Conservation (phyloP, 441 rosid genomes). For the Kokia cookei region DNA sequence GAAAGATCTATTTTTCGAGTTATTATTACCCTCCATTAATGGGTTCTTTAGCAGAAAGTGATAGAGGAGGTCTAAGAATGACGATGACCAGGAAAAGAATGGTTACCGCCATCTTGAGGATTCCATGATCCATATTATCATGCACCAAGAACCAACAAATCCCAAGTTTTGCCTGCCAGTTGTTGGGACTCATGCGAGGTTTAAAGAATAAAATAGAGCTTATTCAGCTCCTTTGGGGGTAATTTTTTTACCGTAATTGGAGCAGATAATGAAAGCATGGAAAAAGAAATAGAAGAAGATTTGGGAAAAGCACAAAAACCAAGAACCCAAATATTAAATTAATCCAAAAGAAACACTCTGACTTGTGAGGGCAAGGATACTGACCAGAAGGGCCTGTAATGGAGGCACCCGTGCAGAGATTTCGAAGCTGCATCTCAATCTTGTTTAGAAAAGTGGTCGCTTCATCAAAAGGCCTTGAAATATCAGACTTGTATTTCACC, state of each 20-base stretch:
- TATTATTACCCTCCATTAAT: constrained; percentile 12
- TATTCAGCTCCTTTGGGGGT: background rate
- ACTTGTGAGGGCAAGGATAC: background rate
- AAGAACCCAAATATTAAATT: constrained; percentile 13
- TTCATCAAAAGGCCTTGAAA: constrained; percentile 81
- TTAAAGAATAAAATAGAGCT: constrained; percentile 1
- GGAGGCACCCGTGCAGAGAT: constrained; percentile 59
- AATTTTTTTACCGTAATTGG: background rate
- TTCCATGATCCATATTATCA: constrained; percentile 7
- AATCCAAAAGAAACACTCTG: constrained; percentile 1
- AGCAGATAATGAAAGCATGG: constrained; percentile 12
- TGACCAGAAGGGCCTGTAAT: constrained; percentile 43
- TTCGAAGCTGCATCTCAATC: constrained; percentile 81
- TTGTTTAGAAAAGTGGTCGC: constrained; percentile 70
- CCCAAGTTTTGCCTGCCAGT: constrained; percentile 9
- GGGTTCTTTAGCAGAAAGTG: constrained; percentile 18
- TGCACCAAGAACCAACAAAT: constrained; percentile 7
- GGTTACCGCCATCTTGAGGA: constrained; percentile 10
- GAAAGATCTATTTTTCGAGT: constrained; percentile 11
- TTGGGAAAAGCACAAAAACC: constrained; percentile 19
- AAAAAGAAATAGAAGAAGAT: constrained; percentile 1
- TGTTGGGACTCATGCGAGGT: background rate
- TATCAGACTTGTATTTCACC: constrained; percentile 78
- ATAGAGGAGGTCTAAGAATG: constrained; percentile 3
- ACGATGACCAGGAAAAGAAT: constrained; percentile 19